A percentile compares a stretch with the other conserved stretches of the same genome.
These are phyloP conservation scores for Fusarium proliferatum DNA, from an alignment of 2,329 filamentous ascomycete species.

Conservation along the genomic window DNA sequence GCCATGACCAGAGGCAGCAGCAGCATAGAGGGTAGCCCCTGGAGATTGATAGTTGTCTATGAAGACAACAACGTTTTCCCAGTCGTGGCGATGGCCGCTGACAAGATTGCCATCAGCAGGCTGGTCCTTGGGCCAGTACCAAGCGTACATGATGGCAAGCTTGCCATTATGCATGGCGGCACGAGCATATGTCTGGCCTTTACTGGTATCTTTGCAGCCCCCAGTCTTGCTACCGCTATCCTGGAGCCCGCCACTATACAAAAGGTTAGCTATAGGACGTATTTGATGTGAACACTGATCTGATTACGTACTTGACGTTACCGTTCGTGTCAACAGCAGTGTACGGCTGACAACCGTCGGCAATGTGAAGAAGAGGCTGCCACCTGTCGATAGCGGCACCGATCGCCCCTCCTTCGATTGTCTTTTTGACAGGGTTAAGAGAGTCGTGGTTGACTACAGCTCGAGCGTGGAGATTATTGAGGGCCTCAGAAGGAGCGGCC, in stretches of 20 bases:
- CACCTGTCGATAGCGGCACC: conserved; percentile 46
- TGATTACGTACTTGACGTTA: conserved; percentile 60
- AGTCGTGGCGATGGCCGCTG: conserved; percentile 55
- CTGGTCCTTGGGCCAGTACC: conserved; percentile 61
- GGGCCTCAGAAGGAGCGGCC: neutral
- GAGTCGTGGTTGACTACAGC: conserved; percentile 43
- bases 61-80: conserved; percentile 53
- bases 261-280: neutral
- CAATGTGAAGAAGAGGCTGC: conserved; percentile 53
- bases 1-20: conserved; percentile 53
- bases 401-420: conserved; percentile 39
- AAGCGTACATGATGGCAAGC: conserved; percentile 56
- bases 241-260: conserved; percentile 48
- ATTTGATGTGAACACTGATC: neutral
- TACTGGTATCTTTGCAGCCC: conserved; percentile 46
- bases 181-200: conserved; percentile 54
- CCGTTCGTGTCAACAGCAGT: conserved; percentile 68
- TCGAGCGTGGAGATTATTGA: conserved; percentile 6
- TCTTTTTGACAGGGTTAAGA: conserved; percentile 42
- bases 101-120: conserved; percentile 46
- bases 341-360: conserved; percentile 71
- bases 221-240: conserved; percentile 45
- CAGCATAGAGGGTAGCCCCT: conserved; percentile 47
- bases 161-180: conserved; percentile 43
- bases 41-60: conserved; percentile 41